phyloP scores from a whole-genome alignment of 331 rosid genomes.

The Acacia concinna region DNA sequence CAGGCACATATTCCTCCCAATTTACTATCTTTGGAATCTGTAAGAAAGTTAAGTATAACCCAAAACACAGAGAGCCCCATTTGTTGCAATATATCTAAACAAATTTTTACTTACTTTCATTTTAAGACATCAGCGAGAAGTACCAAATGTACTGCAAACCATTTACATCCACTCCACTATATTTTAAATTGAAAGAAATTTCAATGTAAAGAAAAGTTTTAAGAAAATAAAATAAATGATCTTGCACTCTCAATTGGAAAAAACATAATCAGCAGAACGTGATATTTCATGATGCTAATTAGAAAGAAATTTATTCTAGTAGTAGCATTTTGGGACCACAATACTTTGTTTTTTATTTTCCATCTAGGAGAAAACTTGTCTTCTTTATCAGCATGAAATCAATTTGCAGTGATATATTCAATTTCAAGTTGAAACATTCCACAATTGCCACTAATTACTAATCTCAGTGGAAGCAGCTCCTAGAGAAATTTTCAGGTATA shows the following conservation, averaged over 20 bases:
- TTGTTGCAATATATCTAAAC: conserved; percentile 16
- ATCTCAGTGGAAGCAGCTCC: conserved; percentile 6
- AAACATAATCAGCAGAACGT: background rate
- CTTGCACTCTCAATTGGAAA: background rate
- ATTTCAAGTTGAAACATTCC: background rate
- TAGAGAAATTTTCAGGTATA: background rate
- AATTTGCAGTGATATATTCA: conserved; percentile 8
- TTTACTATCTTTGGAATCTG: conserved; percentile 89
- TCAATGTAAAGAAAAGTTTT: conserved; percentile 14
- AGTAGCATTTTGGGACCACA: conserved; percentile 12
- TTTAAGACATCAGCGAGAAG: conserved; percentile 4
- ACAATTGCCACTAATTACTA: background rate
- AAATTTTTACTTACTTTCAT: background rate
- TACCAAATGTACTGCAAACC: background rate
- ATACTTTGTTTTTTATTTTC: background rate
- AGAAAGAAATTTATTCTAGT: background rate
- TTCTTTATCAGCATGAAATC: background rate
- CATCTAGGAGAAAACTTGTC: conserved; percentile 2
- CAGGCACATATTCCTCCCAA: conserved; percentile 81
- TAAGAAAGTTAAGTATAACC: conserved; percentile 65
- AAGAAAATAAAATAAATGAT: background rate
- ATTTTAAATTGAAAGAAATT: conserved; percentile 11
- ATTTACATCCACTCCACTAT: background rate
- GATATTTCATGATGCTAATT: background rate
- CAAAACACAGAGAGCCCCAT: conserved; percentile 17